phyloP scores from a whole-genome alignment of 2,329 filamentous ascomycete genomes.

The Aspergillaceae sp. region DNA sequence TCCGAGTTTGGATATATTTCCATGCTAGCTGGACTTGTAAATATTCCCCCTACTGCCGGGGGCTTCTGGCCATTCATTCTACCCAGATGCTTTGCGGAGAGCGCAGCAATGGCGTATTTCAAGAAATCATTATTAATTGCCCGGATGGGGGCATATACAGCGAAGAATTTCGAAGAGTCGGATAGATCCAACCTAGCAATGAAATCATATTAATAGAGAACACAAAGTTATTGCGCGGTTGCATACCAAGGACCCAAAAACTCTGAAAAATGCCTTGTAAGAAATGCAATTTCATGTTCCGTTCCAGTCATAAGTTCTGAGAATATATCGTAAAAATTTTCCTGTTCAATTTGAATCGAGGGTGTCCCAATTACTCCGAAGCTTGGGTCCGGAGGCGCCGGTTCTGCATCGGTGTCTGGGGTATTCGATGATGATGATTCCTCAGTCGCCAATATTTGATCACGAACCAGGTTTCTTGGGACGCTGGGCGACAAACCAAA shows the following conservation, averaged over 20 bases:
- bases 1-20: slow-evolving; percentile 43
- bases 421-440: not conserved
- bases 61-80: slow-evolving; percentile 23
- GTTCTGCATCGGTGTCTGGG: not conserved
- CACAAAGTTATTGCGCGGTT: not conserved
- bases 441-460: not conserved
- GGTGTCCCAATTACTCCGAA: slow-evolving; percentile 1
- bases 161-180: slow-evolving; percentile 32
- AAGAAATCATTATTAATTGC: slow-evolving; percentile 27
- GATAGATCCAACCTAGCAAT: slow-evolving; percentile 30
- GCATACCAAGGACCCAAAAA: slow-evolving; percentile 28
- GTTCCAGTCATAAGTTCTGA: slow-evolving; percentile 31
- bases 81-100: slow-evolving; percentile 34
- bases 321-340: slow-evolving; percentile 28
- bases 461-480: not conserved
- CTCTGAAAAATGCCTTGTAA: slow-evolving; percentile 30
- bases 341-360: slow-evolving; percentile 17
- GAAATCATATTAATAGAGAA: slow-evolving; percentile 5
- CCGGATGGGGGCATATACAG: slow-evolving; percentile 29
- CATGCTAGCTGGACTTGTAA: slow-evolving; percentile 40
- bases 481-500: too few species aligned
- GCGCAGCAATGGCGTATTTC: slow-evolving; percentile 29
- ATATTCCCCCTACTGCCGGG: slow-evolving; percentile 14
- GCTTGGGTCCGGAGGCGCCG: not conserved
- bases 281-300: slow-evolving; percentile 31